phyloP scores from a whole-genome alignment of 108 stramenopile genomes.

The Nitzschia sp. region DNA sequence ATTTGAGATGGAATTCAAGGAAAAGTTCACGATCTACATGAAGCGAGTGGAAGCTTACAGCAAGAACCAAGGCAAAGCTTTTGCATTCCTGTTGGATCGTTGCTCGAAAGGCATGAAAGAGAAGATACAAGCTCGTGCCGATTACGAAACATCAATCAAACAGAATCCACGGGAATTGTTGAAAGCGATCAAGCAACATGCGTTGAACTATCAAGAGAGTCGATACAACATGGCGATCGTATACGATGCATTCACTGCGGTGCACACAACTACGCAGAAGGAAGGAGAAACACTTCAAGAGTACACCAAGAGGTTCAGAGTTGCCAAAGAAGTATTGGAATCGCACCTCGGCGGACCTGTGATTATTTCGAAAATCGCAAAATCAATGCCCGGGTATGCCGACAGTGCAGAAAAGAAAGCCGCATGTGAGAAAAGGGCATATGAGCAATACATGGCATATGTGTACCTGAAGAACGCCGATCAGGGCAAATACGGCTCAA shows the following conservation, averaged over 20 bases:
- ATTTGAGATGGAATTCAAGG: constrained; percentile 12
- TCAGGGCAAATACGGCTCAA: constrained; percentile 11
- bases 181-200: constrained; percentile 14
- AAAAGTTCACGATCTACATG: not conserved
- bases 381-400: not conserved
- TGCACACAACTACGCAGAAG: not conserved
- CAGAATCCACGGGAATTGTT: not conserved
- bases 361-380: constrained; percentile 7
- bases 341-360: constrained; percentile 24
- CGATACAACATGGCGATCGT: constrained; percentile 2
- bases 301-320: constrained; percentile 12
- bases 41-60: not conserved
- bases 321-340: constrained; percentile 27
- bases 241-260: not conserved
- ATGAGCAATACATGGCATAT: constrained; percentile 1
- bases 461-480: constrained; percentile 12
- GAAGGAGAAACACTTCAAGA: constrained; percentile 13
- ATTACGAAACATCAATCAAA: constrained; percentile 2
- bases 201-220: not conserved
- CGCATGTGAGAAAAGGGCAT: constrained; percentile 3
- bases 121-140: not conserved
- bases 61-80: not conserved
- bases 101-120: constrained; percentile 2
- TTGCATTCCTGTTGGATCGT: not conserved
- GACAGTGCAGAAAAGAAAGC: not conserved